Base-by-base conservation (phyloP, 352 stramenopile species). In the Pythium sp. region DNA sequence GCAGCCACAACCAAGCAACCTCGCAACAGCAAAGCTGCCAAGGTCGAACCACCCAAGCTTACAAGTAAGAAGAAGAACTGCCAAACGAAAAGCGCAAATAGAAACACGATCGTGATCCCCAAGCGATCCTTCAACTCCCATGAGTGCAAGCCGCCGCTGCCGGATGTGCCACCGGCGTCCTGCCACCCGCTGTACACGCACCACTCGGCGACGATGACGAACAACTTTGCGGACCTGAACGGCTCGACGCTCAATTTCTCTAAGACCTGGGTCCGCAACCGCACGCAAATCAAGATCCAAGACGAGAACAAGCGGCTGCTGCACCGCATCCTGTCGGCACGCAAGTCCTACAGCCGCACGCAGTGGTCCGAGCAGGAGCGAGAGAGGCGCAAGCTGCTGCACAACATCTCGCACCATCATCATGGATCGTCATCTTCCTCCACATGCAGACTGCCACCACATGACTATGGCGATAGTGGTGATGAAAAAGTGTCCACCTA, bases 261-360 rank as follows among this genome's bases (percentile, higher is more conserved):
- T 5, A 43, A 43, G 36, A 72, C 69, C 24, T 46, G 68, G 9
- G 56, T 70, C 9, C 69, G 72, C 26, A 73, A 72, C 49, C 77
- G 72, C 68, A 66, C 67, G 22, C 80, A 87, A 30, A 53, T 63
- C 1, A 75, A 79, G 47, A 82, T 90, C 49, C 34, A 77, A 3
- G 46, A 77, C 43, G 82, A 90, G 65, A 90, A 90, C 64, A 80
- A 78, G 62, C 75, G 72, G 38, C 64, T 90, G 56, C 71, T 84
- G 11, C 73, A 77, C 14, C 77, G 78, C 24, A 87, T 89, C 34
- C 68, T 88, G 51, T 70, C 68, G 14, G 72, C 77, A 32, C 75
- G 76, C 64, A 82, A 75, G 28, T 80, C 75, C 22, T 73, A 89
- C 55, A 85, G 78, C 64, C 69, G 78, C 9, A 67, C 75, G 0